Conservation (phyloP, 345 rosid genomes). For the Boechera divaricarpa region DNA sequence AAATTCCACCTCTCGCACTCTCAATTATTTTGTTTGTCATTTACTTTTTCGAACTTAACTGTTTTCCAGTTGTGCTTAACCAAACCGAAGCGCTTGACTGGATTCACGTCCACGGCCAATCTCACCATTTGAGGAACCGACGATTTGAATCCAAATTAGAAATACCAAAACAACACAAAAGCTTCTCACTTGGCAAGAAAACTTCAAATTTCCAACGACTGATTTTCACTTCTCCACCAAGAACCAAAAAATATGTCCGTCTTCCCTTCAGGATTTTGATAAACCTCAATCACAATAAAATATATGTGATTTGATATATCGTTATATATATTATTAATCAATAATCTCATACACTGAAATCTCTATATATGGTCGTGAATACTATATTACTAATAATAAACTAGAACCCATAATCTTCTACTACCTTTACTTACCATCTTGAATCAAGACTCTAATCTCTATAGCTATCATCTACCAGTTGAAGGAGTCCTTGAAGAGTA, state of each 20-base stretch:
- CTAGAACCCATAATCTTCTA: slow-evolving; percentile 7
- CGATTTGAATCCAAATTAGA: neutral
- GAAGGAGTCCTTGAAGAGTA: slow-evolving; percentile 14
- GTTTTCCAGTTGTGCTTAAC: slow-evolving; percentile 4
- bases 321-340: neutral
- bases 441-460: slow-evolving; percentile 21
- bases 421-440: slow-evolving; percentile 19
- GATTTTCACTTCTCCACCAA: neutral
- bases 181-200: neutral
- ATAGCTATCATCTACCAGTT: slow-evolving; percentile 23
- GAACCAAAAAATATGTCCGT: neutral
- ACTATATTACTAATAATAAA: neutral
- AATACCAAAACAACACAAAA: neutral
- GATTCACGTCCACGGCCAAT: neutral
- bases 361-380: neutral
- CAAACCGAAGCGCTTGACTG: neutral
- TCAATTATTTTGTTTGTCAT: neutral
- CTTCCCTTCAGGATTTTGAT: neutral
- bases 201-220: neutral
- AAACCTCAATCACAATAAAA: neutral
- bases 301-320: neutral
- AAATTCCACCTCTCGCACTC: neutral
- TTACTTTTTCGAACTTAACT: neutral
- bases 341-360: neutral
- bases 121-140: neutral